Percentiles rank a stretch among this genome's conserved stretches.
Conservation (phyloP, 1,139 yeast species). For the Debaryomycetaceae sp. region DNA sequence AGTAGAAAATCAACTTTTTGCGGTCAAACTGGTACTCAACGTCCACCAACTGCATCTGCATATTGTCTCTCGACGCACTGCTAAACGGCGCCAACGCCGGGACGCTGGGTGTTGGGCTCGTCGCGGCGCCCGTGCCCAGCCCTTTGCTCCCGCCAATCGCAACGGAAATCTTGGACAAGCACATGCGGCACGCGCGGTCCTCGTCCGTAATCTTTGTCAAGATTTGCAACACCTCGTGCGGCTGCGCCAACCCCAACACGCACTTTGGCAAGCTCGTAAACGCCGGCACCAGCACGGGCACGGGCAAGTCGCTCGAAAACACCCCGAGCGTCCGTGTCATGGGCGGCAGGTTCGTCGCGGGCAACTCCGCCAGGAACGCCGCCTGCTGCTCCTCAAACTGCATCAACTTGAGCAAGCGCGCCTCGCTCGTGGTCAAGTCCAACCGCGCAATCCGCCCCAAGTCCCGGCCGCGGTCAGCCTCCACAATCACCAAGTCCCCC, state of each 20-base stretch:
- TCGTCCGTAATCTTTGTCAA: conserved; percentile 57
- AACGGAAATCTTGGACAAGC: conserved; percentile 47
- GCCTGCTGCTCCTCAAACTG: conserved; percentile 51
- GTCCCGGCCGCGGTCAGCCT: conserved; percentile 96
- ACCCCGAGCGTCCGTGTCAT: no score
- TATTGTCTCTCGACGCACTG: conserved; percentile 6
- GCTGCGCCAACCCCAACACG: conserved; percentile 57
- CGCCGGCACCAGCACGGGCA: conserved; percentile 27
- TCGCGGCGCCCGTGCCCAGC: no score
- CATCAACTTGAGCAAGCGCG: conserved; percentile 40
- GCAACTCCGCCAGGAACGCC: conserved; percentile 20
- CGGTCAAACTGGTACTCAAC: conserved; percentile 19
- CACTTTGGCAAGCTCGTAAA: conserved; percentile 53
- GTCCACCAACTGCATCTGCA: conserved; percentile 14
- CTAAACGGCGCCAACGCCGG: neutral
- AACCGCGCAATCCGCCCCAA: conserved; percentile 69
- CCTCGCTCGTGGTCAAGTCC: conserved; percentile 56
- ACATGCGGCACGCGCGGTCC: conserved; percentile 56
- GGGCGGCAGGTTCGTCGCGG: neutral
- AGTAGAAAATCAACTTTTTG: conserved; percentile 16
- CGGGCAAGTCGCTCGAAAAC: conserved; percentile 2
- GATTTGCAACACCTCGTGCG: conserved; percentile 50
- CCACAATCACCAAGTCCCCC: conserved; percentile 84
- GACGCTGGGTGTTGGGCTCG: neutral
- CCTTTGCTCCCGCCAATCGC: conserved; percentile 5